Conservation (phyloP, 192 early-diverging fungal species). For the Coemansia sp. region DNA sequence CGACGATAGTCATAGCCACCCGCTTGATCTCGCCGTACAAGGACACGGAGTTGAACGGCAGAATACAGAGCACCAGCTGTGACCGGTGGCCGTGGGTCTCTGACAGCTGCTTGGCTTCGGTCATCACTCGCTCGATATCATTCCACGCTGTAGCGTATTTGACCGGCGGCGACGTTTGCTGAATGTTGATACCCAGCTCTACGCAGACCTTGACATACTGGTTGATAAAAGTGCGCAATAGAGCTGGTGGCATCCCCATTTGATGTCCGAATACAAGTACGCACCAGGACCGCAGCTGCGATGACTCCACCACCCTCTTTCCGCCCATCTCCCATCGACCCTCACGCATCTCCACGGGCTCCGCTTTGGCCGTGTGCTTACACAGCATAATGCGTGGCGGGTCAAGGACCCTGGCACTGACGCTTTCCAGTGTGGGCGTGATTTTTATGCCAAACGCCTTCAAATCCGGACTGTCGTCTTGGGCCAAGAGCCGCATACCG, state of each 20-base stretch:
- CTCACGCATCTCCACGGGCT: not conserved
- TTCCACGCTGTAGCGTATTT: not conserved
- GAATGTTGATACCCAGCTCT: constrained; percentile 20
- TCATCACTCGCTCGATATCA: constrained; percentile 5
- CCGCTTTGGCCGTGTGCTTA: not conserved
- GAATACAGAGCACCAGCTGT: constrained; percentile 34
- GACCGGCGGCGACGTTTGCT: constrained; percentile 21
- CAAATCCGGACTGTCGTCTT: not conserved
- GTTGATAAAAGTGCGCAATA: constrained; percentile 11
- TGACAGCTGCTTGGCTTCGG: not conserved
- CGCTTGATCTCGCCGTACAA: constrained; percentile 61
- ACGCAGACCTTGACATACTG: constrained; percentile 23
- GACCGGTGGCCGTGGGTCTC: not conserved
- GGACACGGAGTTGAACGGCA: constrained; percentile 13
- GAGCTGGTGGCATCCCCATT: not conserved
- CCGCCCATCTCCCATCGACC: constrained; percentile 14
- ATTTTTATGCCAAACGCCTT: constrained; percentile 22
- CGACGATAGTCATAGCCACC: constrained; percentile 50
- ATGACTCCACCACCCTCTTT: not conserved
- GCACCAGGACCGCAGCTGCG: constrained; percentile 26
- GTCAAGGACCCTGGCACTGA: constrained; percentile 10
- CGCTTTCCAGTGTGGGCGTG: constrained; percentile 1
- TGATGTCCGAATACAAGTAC: constrained; percentile 26
- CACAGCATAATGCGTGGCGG: constrained; percentile 10
- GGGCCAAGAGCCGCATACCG: not conserved